Evolutionary conservation across 2,329 filamentous ascomycete species (phyloP), one percentile per base, ranked within the genome.

Genomic region (Penicillium sp.): DNA sequence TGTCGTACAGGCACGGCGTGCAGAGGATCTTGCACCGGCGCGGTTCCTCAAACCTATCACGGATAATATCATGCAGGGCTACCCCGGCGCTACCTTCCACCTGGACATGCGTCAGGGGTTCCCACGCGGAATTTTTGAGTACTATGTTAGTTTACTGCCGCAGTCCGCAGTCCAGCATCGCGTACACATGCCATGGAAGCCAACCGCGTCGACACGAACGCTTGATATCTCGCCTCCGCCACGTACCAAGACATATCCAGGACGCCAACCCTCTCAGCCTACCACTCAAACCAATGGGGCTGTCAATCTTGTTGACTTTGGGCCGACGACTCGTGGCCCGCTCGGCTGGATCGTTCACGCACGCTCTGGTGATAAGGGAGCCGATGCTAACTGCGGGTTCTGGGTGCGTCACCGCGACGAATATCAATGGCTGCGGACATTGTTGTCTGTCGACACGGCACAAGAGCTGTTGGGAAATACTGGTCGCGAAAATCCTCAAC

Each of bases 331-430:
- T 19, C 60, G 60, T 6, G 67, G 59, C 3, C 68, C 62, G 0
- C 50, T 76, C 7, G 73, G 72, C 14, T 68, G 61, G 55, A 60
- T 76, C 3, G 72, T 71, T 2, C 70, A 69, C 18, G 73, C 64
- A 5, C 67, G 73, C 3, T 74, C 70, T 2, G 74, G 74, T 0
- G 78, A 80, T 47, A 80, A 80, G 54, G 76, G 71, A 0, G 69
- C 71, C 0, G 74, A 80, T 58, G 70, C 69, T 30, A 80, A 79
- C 45, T 68, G 78, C 4, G 78, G 77, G 0, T 73, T 80, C 56
- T 83, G 77, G 48, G 73, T 76, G 3, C 69, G 71, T 1, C 59
- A 67, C 34, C 60, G 62, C 0, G 73, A 77, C 29, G 77, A 80
- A 59, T 81, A 70, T 57, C 62, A 73, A 0, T 79, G 76, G 74